These are phyloP conservation scores for Gypsophila paniculata DNA, from an alignment of 179 eudicot genomes.

Conservation along the genomic window DNA sequence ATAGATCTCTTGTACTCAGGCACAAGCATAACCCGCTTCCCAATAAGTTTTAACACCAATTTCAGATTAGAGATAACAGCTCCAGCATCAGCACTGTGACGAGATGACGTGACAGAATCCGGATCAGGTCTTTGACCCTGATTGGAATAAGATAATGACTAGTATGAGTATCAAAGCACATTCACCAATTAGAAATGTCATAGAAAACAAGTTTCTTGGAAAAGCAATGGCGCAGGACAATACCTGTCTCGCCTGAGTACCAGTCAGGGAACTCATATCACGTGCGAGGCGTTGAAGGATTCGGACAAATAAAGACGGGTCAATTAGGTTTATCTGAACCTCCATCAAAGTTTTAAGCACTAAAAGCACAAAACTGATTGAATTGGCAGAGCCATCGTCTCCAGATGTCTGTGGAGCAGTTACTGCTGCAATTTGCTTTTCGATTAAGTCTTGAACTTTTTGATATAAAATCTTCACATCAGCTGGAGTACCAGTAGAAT, in stretches of 20 bases:
- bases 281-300: slow-evolving; percentile 95
- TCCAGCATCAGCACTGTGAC: slow-evolving; percentile 85
- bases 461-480: slow-evolving; percentile 86
- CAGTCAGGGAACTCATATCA: slow-evolving; percentile 66
- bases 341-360: slow-evolving; percentile 78
- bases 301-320: slow-evolving; percentile 74
- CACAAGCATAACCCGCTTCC: slow-evolving; percentile 79
- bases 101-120: slow-evolving; percentile 83
- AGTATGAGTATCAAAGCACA: slow-evolving; percentile 9
- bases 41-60: slow-evolving; percentile 79
- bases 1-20: slow-evolving; percentile 78
- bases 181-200: slow-evolving; percentile 11
- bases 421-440: slow-evolving; percentile 78
- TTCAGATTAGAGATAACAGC: slow-evolving; percentile 68
- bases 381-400: slow-evolving; percentile 74
- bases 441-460: slow-evolving; percentile 88
- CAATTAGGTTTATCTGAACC: slow-evolving; percentile 70
- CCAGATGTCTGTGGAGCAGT: slow-evolving; percentile 73
- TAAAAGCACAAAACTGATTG: slow-evolving; percentile 84
- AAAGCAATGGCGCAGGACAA: neutral
- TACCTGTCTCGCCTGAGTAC: slow-evolving; percentile 79
- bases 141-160: slow-evolving; percentile 11
- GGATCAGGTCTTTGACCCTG: slow-evolving; percentile 87
- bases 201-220: neutral
- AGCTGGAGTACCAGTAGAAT: slow-evolving; percentile 60